A percentile compares a stretch with the other conserved stretches of the same genome.
Evolutionary conservation across 2,329 filamentous ascomycete species (phyloP).

Genomic region (Fusarium abutilonis): DNA sequence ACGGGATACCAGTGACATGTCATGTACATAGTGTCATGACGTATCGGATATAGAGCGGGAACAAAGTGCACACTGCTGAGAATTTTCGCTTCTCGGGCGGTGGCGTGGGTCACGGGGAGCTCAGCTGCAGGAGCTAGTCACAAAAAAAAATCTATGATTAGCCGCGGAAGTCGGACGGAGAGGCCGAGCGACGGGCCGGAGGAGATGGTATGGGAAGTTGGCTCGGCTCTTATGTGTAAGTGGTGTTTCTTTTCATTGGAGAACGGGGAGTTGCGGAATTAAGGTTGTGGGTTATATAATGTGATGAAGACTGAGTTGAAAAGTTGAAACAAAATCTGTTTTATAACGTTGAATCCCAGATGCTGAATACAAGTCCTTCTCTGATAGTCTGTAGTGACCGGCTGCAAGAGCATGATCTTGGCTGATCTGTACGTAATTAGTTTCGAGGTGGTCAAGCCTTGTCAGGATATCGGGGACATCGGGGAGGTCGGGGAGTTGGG

Average conservation of each 20-base stretch:
- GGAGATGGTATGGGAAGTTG: neutral
- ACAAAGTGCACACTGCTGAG: neutral
- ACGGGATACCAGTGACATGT: slow-evolving; percentile 9
- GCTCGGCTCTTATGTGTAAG: neutral
- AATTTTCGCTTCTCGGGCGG: slow-evolving; percentile 13
- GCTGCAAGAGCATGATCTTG: neutral
- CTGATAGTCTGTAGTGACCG: too few species aligned
- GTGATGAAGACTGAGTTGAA: too few species aligned
- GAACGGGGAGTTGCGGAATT: slow-evolving; percentile 21
- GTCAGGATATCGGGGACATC: slow-evolving; percentile 26
- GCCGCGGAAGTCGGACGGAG: slow-evolving; percentile 34
- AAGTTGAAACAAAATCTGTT: too few species aligned
- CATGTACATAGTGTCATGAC: too few species aligned
- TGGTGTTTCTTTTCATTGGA: neutral
- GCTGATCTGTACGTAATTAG: slow-evolving; percentile 23
- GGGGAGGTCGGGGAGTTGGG: slow-evolving; percentile 40
- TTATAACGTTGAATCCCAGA: too few species aligned
- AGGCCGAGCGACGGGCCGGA: slow-evolving; percentile 29
- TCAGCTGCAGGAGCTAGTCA: slow-evolving; percentile 9
- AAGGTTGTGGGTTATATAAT: too few species aligned
- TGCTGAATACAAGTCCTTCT: too few species aligned
- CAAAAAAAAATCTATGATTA: slow-evolving; percentile 10
- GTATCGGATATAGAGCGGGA: slow-evolving; percentile 21
- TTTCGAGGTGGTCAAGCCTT: too few species aligned
- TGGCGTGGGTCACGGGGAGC: slow-evolving; percentile 38